Base-by-base conservation (phyloP, 1,284 basidiomycete species). In the Fomitopsis betulina region DNA sequence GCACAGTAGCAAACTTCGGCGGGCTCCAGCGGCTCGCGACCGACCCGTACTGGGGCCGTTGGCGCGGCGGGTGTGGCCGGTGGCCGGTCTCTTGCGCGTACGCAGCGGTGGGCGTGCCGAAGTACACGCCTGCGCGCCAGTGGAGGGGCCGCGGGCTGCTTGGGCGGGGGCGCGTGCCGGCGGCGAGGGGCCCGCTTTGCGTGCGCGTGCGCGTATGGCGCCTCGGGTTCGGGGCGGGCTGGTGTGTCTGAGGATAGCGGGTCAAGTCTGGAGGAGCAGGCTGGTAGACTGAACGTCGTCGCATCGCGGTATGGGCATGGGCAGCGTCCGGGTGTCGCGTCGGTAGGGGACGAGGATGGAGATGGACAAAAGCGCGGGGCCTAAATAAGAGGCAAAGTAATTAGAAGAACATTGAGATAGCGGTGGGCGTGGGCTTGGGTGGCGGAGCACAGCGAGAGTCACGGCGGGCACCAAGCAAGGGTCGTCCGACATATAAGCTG, bases 71-170 rank as follows among this genome's bases (percentile, higher is more conserved):
- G 10, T 51, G 30, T 9, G 33, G n/a, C n/a, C 49, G 25, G 12
- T 35, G 49, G 27, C 49, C 49, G 23, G 49, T 51, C 49, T 51
- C 49, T 4, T 51, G 49, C 32, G 49, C 49, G n/a, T 51, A 51
- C 49, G 49, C 49, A n/a, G 35, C 49, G 21, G 3, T 21, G 15
- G 49, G 49, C 17, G 49, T 51, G 8, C 49, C 49, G 49, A 51
- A 51, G 49, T 51, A 51, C 32, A 51, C 49, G 2, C 49, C 49
- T n/a, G 49, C 49, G 7, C 49, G 49, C 49, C 49, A 35, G 32
- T 51, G 33, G n/a, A 51, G 33, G 19, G 49, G 49, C 10, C 49
- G 49, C 49, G 49, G 49, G 32, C 49, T 51, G 49, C 49, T 51
- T 2, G 49, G 49, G 13, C 30, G 30, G 3, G 49, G 49, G n/a